phyloP scores from a whole-genome alignment of 1,284 basidiomycete species.

The Schizophyllum commune region DNA sequence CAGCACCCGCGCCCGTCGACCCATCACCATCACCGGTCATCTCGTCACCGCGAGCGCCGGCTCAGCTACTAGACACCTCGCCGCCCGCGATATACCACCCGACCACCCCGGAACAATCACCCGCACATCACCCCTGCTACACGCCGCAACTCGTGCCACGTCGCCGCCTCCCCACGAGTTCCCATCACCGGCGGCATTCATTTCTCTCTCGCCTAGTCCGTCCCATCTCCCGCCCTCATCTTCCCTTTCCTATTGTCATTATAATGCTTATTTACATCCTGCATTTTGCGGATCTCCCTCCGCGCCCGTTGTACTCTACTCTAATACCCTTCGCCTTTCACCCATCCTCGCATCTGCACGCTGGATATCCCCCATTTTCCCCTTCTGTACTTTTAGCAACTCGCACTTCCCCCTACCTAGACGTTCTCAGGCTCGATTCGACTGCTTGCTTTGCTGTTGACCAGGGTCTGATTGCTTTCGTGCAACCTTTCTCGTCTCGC shows the following conservation, averaged over 20 bases:
- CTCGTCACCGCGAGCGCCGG: too few species aligned
- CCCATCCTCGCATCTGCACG: slow-evolving; percentile 6
- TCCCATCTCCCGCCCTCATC: not conserved
- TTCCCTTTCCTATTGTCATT: slow-evolving; percentile 35
- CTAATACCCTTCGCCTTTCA: slow-evolving; percentile 1
- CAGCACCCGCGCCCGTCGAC: too few species aligned
- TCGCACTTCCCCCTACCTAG: slow-evolving; percentile 7
- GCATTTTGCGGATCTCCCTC: slow-evolving; percentile 32
- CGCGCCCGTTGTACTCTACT: slow-evolving; percentile 8
- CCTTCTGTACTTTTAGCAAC: slow-evolving; percentile 41
- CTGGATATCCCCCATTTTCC: slow-evolving; percentile 18
- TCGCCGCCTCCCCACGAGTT: too few species aligned
- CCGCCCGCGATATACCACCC: too few species aligned
- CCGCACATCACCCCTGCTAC: too few species aligned
- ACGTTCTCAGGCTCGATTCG: not conserved
- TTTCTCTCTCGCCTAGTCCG: not conserved
- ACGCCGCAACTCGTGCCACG: too few species aligned
- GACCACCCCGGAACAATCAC: too few species aligned
- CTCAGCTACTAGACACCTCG: too few species aligned
- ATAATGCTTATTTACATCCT: slow-evolving; percentile 82
- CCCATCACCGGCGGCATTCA: too few species aligned
- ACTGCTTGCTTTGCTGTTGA: not conserved
- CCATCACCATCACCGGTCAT: too few species aligned
- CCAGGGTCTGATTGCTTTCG: not conserved
- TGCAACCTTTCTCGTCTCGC: not conserved